Base-by-base conservation (phyloP, 768 basidiomycete species). In the Lactarius hatsudake region DNA sequence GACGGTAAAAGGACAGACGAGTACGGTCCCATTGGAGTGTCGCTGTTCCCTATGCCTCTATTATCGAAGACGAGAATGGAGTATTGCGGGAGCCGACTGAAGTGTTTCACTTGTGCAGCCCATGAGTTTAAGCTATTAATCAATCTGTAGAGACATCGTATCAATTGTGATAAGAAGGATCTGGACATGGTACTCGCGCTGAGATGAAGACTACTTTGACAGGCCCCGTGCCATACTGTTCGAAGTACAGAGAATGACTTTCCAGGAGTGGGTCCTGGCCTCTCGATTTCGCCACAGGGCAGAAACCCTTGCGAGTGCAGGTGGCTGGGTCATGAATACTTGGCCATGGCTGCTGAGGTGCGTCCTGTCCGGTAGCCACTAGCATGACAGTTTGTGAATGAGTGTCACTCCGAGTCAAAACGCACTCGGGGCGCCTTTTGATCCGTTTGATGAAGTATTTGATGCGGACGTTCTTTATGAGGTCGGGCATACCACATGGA, bases 181-280 rank as follows among this genome's bases (percentile, higher is more conserved):
- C 15, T 5, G 10, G 30, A 30, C 23, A n/a, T 45, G 26, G n/a
- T 5, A 62, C 72, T 64, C 57, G 79, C 84, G 93, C 92, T 90
- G 91, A 91, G 71, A 94, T 86, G 70, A 92, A 85, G 1, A 93
- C 72, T 18, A 93, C 75, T 72, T 90, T 91, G 67, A 82, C 79
- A 12, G 82, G 81, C 0, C 88, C 87, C 5, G 69, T 77, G 3
- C 91, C 32, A 75, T 94, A 93, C 48, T 87, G 82, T 75, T 93
- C 90, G 69, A 83, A 93, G 75, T 93, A 94, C 2, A 93, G 78
- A 0, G 88, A 90, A 72, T 91, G 90, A 60, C 84, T 87, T 72
- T 90, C 84, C 3, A 87, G 66, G 0, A 81, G 75, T 60, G 81
- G 77, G 3, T 75, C 75, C n/a, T 75, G 78, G 18, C 79, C 76